These are phyloP conservation scores for Aspergillus vadensis DNA, from an alignment of 2,329 filamentous ascomycete genomes.

Conservation along the genomic window DNA sequence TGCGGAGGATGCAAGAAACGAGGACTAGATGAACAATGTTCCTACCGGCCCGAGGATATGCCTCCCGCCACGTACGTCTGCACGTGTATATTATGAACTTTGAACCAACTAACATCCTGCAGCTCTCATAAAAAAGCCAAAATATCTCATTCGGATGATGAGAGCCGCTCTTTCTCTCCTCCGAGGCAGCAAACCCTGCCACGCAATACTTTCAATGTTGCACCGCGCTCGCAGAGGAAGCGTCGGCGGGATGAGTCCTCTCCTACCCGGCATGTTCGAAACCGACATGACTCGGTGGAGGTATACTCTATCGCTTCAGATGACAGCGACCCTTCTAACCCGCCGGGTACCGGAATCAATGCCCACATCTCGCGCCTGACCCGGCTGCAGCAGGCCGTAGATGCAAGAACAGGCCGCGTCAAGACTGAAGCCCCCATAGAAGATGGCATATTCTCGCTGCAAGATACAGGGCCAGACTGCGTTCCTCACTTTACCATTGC, in stretches of 20 bases:
- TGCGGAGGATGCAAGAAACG: conserved; percentile 9
- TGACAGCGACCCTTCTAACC: not conserved
- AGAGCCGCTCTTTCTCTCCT: not conserved
- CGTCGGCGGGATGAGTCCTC: not conserved
- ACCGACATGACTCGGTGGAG: not conserved
- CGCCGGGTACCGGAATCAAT: not conserved
- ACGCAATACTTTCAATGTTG: not conserved
- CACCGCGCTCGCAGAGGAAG: not conserved
- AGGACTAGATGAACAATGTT: conserved; percentile 10
- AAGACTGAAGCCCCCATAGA: conserved; percentile 11
- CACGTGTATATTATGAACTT: not conserved
- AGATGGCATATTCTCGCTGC: not conserved
- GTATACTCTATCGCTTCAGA: conserved; percentile 9
- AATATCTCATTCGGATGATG: not conserved
- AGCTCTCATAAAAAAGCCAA: not conserved
- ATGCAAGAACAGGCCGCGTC: conserved; percentile 7
- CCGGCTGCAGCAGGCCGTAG: conserved; percentile 11
- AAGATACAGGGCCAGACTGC: not conserved
- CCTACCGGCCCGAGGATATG: conserved; percentile 17
- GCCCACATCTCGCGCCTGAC: conserved; percentile 8
- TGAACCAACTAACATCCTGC: not conserved
- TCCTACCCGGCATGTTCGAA: not conserved
- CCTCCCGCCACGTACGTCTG: conserved; percentile 10
- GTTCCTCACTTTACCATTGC: not conserved
- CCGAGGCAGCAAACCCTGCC: not conserved